Evolutionary conservation across 169 alveolate genomes (phyloP).

Genomic region (Plasmodium gallinaceum): DNA sequence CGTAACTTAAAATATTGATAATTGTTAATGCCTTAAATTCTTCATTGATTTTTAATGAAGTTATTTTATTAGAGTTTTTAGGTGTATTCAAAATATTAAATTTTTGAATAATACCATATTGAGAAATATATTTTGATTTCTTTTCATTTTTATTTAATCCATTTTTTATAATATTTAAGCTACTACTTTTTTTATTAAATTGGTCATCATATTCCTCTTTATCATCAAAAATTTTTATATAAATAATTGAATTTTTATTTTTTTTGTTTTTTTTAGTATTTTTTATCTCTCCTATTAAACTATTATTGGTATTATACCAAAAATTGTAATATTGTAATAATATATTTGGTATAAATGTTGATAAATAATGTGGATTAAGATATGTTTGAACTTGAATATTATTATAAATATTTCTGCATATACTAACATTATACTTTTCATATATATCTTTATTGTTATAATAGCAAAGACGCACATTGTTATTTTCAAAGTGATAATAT

Average conservation of each 20-base stretch:
- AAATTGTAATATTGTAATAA: slow-evolving; percentile 52
- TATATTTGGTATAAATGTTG: slow-evolving; percentile 57
- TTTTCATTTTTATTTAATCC: neutral
- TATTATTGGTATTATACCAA: slow-evolving; percentile 37
- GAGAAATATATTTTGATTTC: neutral
- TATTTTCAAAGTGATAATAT: slow-evolving; percentile 75
- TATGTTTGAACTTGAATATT: slow-evolving; percentile 67
- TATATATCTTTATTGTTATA: slow-evolving; percentile 40
- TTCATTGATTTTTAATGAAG: slow-evolving; percentile 42
- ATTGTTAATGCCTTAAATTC: slow-evolving; percentile 63
- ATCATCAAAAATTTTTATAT: slow-evolving; percentile 17
- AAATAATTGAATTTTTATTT: slow-evolving; percentile 61
- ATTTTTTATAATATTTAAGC: slow-evolving; percentile 3
- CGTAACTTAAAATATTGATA: slow-evolving; percentile 54
- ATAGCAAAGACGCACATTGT: slow-evolving; percentile 72
- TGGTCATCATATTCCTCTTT: neutral
- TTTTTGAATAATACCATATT: slow-evolving; percentile 60
- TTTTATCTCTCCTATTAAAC: slow-evolving; percentile 70
- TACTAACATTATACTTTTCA: slow-evolving; percentile 44
- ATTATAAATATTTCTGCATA: slow-evolving; percentile 72
- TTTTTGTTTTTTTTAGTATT: slow-evolving; percentile 48
- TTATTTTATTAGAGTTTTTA: slow-evolving; percentile 34
- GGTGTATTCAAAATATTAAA: slow-evolving; percentile 20
- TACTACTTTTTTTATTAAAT: neutral
- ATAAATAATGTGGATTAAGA: slow-evolving; percentile 41